phyloP scores from a whole-genome alignment of 495 filamentous ascomycete species.

The Penicillium maclennaniae region DNA sequence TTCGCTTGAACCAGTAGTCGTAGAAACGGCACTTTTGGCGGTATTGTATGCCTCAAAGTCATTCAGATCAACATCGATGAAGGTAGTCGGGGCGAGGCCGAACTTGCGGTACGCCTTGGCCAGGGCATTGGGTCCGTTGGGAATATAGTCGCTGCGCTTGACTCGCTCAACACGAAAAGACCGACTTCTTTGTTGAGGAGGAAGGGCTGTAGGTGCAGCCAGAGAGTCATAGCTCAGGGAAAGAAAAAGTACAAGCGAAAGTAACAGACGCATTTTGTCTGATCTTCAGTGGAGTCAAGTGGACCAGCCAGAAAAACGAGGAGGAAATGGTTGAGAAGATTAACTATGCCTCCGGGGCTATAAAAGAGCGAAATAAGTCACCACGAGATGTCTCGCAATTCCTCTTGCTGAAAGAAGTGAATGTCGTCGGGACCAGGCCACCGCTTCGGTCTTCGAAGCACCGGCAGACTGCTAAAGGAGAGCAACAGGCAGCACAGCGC shows the following conservation, averaged over 20 bases:
- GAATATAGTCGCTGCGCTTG: slow-evolving; percentile 47
- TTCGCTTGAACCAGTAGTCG: slow-evolving; percentile 7
- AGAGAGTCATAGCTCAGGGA: slow-evolving; percentile 38
- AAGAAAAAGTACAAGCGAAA: slow-evolving; percentile 28
- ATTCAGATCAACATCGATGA: slow-evolving; percentile 24
- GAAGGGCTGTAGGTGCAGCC: slow-evolving; percentile 26
- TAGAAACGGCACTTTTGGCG: slow-evolving; percentile 17
- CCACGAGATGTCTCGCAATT: neutral
- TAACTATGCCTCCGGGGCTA: slow-evolving; percentile 6
- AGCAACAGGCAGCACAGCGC: slow-evolving; percentile 22
- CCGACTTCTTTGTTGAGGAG: slow-evolving; percentile 25
- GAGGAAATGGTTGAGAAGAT: neutral
- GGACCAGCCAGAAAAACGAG: slow-evolving; percentile 8
- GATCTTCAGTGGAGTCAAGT: slow-evolving; percentile 8
- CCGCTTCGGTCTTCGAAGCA: slow-evolving; percentile 13
- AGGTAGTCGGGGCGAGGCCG: slow-evolving; percentile 37
- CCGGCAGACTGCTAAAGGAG: slow-evolving; percentile 11
- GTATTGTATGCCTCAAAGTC: slow-evolving; percentile 35
- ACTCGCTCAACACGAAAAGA: slow-evolving; percentile 60
- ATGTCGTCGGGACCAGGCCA: neutral
- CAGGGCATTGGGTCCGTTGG: slow-evolving; percentile 55
- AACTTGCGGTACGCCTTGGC: slow-evolving; percentile 63
- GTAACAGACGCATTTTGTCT: slow-evolving; percentile 29
- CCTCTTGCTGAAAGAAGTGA: neutral
- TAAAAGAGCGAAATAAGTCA: neutral